Percentiles rank a stretch among this genome's conserved stretches.
Conservation (phyloP, 148 eudicot species). For the Limonium bicolor region DNA sequence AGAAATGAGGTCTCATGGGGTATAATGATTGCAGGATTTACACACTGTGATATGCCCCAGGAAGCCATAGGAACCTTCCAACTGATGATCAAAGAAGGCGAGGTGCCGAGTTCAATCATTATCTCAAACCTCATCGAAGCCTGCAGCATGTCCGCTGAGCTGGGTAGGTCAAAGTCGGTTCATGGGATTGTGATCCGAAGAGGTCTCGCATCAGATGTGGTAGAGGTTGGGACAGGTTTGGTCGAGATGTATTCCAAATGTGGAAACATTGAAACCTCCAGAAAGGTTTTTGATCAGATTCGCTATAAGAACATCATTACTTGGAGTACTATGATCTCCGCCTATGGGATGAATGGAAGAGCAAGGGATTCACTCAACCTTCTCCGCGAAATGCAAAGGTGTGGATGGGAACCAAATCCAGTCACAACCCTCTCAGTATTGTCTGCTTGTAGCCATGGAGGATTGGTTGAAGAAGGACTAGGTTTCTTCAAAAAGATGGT, state of each 20-base stretch:
- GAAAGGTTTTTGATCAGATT: constrained; percentile 42
- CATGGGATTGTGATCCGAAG: constrained; percentile 52
- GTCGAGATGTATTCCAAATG: constrained; percentile 68
- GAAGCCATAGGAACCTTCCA: constrained; percentile 39
- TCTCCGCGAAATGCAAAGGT: constrained; percentile 29
- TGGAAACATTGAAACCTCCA: constrained; percentile 52
- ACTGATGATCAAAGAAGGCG: constrained; percentile 22
- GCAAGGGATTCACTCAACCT: constrained; percentile 39
- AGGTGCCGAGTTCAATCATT: constrained; percentile 29
- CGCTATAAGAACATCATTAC: constrained; percentile 36
- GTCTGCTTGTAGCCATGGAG: constrained; percentile 89
- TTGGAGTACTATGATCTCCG: constrained; percentile 71
- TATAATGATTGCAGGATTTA: constrained; percentile 71
- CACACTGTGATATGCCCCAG: constrained; percentile 61
- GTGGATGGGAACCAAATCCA: constrained; percentile 46
- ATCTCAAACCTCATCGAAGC: constrained; percentile 65
- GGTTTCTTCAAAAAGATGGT: constrained; percentile 37
- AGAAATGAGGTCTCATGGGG: constrained; percentile 62
- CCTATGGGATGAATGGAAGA: constrained; percentile 66
- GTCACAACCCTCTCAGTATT: constrained; percentile 55
- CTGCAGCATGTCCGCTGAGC: constrained; percentile 44
- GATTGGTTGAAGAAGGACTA: constrained; percentile 45
- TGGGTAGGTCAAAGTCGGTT: constrained; percentile 39
- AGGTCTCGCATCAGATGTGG: constrained; percentile 31
- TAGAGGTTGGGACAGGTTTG: constrained; percentile 61